Evolutionary conservation across 805 yeast genomes (phyloP), one percentile per base, ranked within the genome.

Genomic region (Myxozyma kluyveri): DNA sequence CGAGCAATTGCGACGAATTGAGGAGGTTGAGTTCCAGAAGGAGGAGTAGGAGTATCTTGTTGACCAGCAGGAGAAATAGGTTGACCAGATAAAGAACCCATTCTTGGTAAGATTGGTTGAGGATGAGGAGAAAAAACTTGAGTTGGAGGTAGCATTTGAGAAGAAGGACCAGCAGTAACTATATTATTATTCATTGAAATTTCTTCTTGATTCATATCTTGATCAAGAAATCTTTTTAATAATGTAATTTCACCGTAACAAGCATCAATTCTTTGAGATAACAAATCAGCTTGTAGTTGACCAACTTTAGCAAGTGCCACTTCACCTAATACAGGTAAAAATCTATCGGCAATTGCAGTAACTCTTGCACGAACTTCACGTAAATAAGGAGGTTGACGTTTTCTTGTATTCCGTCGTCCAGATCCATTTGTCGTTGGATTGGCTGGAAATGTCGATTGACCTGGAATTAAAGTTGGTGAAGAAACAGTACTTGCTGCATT

Each of bases 291-390:
- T n/a, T 35, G 32, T 7, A 51, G 48, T 22, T 54, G 59, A 17
- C 59, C 59, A 22, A 42, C 56, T n/a, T 51, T 50, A n/a, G 53
- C 59, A 29, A 54, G 53, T 38, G 59, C 59, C 21, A 54, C 37
- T 29, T 54, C 59, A 27, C 59, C 59, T 17, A 54, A 56, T 17
- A 54, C 43, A n/a, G 59, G 59, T 36, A 54, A 49, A 51, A 54
- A 54, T 35, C 48, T 50, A 24, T 54, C 59, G 37, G 42, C 31
- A 42, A 54, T 49, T 32, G 53, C 45, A 24, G 26, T 38, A 36
- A 54, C 49, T 6, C 53, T 51, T 14, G 52, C 39, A 23, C 50
- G 50, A 33, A 54, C 44, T 23, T 54, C 45, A 17, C 50, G 44
- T 23, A 50, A 50, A 36, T 54, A 55, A 3, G 59, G 56, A 43